Evolutionary conservation across 495 filamentous ascomycete genomes (phyloP).

Genomic region (Letharia lupina): DNA sequence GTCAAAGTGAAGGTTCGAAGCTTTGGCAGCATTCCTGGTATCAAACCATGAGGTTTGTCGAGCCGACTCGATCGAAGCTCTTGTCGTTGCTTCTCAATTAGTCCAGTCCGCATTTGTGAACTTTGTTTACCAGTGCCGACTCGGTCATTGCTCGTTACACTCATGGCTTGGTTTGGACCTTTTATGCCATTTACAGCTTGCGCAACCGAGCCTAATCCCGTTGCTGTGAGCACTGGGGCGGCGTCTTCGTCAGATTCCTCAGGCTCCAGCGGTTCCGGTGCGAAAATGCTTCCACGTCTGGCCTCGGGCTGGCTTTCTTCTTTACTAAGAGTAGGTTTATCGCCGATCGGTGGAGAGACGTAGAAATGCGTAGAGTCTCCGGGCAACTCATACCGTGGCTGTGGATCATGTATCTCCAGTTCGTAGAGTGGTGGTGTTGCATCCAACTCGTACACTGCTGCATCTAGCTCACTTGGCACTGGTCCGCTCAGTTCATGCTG

Average conservation of each 20-base stretch:
- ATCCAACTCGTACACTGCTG: slow-evolving; percentile 35
- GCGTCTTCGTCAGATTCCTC: slow-evolving; percentile 8
- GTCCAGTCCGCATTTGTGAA: slow-evolving; percentile 5
- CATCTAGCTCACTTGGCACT: slow-evolving; percentile 11
- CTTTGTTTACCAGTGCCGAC: slow-evolving; percentile 16
- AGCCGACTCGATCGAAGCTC: slow-evolving; percentile 16
- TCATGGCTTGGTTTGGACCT: slow-evolving; percentile 28
- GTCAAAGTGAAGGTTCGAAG: slow-evolving; percentile 51
- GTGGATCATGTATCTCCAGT: slow-evolving; percentile 32
- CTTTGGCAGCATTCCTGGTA: slow-evolving; percentile 32
- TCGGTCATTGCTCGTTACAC: slow-evolving; percentile 34
- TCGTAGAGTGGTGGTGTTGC: slow-evolving; percentile 39
- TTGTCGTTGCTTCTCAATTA: slow-evolving; percentile 19
- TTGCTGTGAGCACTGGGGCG: slow-evolving; percentile 17
- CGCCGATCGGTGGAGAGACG: slow-evolving; percentile 19
- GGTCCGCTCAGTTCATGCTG: slow-evolving; percentile 8
- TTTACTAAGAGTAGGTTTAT: slow-evolving; percentile 19
- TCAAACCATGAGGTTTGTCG: slow-evolving; percentile 18
- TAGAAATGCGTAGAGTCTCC: slow-evolving; percentile 31
- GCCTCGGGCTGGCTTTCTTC: slow-evolving; percentile 29
- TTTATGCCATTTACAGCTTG: slow-evolving; percentile 27
- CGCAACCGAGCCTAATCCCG: slow-evolving; percentile 21
- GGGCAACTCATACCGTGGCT: slow-evolving; percentile 36
- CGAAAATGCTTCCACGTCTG: slow-evolving; percentile 39
- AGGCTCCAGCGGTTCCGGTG: slow-evolving; percentile 35